Evolutionary conservation across 495 filamentous ascomycete species (phyloP).

Genomic region (Cladorrhinum samala): DNA sequence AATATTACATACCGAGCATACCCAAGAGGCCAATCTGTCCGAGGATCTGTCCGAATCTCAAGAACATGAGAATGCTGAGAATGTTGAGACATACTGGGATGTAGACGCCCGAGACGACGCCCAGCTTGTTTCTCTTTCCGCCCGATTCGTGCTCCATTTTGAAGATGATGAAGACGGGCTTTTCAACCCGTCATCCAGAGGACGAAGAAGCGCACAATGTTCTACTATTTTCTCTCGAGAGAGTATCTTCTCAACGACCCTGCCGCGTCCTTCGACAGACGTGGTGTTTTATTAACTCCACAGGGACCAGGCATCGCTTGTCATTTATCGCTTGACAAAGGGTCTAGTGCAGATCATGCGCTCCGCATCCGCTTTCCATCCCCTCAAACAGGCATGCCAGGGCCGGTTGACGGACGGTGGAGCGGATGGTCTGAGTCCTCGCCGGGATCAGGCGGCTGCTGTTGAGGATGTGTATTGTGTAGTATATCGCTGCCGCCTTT

Average conservation of each 20-base stretch:
- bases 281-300: conserved; percentile 3
- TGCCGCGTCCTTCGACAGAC: too few species aligned
- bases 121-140: conserved; percentile 52
- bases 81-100: conserved; percentile 83
- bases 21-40: conserved; percentile 74
- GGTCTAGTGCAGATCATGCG: conserved; percentile 4
- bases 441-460: background rate
- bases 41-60: conserved; percentile 73
- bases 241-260: background rate
- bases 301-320: conserved; percentile 7
- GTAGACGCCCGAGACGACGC: conserved; percentile 74
- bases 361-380: conserved; percentile 1
- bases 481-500: background rate
- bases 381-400: background rate
- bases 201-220: too few species aligned
- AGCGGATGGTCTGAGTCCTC: background rate
- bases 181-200: background rate
- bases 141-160: conserved; percentile 29
- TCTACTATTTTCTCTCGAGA: background rate
- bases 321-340: background rate
- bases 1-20: conserved; percentile 56
- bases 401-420: background rate
- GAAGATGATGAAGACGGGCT: background rate
- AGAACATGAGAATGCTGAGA: conserved; percentile 89
- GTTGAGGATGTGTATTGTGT: background rate